phyloP scores from a whole-genome alignment of 257 asterid species.

The Nicotiana otophora region DNA sequence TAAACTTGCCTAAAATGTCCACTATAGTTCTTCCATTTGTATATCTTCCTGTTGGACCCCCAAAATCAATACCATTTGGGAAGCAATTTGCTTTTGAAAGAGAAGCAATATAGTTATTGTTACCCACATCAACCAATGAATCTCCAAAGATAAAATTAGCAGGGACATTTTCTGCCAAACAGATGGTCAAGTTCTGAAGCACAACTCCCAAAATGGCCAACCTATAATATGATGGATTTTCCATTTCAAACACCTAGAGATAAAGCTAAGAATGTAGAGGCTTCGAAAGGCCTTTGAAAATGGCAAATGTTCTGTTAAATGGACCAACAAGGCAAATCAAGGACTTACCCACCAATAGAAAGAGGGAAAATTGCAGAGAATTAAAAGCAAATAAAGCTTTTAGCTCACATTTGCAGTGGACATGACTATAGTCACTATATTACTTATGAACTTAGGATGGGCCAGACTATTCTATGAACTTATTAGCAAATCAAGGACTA shows the following conservation, averaged over 20 bases:
- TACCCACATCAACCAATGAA: constrained; percentile 73
- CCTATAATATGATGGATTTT: not conserved
- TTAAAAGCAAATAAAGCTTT: not conserved
- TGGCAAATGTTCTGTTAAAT: too few species aligned
- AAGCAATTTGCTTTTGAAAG: constrained; percentile 62
- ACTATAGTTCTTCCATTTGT: constrained; percentile 74
- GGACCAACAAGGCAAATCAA: too few species aligned
- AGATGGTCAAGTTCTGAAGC: not conserved
- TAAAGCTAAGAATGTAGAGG: not conserved
- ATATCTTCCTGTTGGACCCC: constrained; percentile 64
- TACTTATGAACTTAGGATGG: too few species aligned
- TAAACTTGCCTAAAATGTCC: constrained; percentile 60
- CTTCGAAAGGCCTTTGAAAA: not conserved
- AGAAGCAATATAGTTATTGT: constrained; percentile 60
- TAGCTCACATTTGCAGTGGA: not conserved
- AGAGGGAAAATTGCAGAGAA: too few species aligned
- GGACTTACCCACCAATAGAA: too few species aligned
- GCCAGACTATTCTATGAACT: too few species aligned
- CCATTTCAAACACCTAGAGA: not conserved
- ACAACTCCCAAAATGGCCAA: not conserved
- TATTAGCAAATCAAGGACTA: too few species aligned
- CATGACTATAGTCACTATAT: not conserved
- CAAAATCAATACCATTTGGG: constrained; percentile 80
- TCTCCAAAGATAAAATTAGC: constrained; percentile 74
- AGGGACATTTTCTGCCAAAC: constrained; percentile 15